Base-by-base conservation (phyloP, 2,329 filamentous ascomycete species). In the Nannizziopsis arthrosporioides region DNA sequence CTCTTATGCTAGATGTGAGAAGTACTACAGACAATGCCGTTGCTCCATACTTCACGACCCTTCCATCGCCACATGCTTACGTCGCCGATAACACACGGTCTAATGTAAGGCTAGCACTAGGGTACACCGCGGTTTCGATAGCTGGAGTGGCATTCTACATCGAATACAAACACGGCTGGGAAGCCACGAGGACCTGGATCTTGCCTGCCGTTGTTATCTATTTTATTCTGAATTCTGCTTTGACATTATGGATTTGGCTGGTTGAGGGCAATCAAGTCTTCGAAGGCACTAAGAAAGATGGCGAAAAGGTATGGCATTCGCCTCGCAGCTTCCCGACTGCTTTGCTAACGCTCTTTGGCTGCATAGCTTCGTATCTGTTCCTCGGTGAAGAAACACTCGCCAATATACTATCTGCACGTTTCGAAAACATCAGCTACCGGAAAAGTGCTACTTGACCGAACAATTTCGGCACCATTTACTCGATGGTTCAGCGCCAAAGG, bases 21-120 rank as follows among this genome's bases (percentile, higher is more conserved):
- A 94, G 92, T 71, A 93, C 89, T 35, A 87, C 85, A 56, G 92
- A 98, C 71, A 92, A 98, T 69, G 87, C 89, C 49, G 82, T 98
- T 51, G 81, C 85, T 51, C 88, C 92, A 69, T 96, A 96, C 72
- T 81, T 98, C 54, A 90, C 86, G 68, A 85, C 81, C 30, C 80
- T 96, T n/a, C 64, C 81, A 75, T 61, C 64, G 15, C 66, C 67
- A 15, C 68, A 68, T 15, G 61, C 63, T 56, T 95, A 95, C 73
- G 77, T 72, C 54, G 88, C 94, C 68, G 81, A 84, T 54, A 83
- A 96, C 70, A 75, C 69, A 50, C 80, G 92, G 42, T 80, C 81
- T 59, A 89, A 96, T 61, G 77, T 93, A 42, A 85, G 87, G 47
- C 80, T 98, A 40, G 75, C 73, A 0, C 74, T 98, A 7, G 92